A percentile compares a stretch with the other conserved stretches of the same genome.
Evolutionary conservation across 78 protist genomes (phyloP).

Genomic region (Dictyostelium purpureum): DNA sequence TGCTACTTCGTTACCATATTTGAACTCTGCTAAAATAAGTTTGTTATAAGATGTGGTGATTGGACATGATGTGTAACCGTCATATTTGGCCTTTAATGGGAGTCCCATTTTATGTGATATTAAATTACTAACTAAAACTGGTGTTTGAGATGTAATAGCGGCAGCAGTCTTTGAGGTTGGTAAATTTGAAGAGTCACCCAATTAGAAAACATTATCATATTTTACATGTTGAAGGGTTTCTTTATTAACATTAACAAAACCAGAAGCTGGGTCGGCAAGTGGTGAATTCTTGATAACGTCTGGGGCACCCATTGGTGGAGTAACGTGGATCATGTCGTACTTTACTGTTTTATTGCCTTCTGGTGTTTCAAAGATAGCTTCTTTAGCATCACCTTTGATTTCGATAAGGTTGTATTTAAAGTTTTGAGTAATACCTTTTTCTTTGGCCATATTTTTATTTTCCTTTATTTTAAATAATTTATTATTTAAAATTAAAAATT

Average conservation of each 20-base stretch:
- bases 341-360: constrained; percentile 16
- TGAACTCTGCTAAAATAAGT: constrained; percentile 77
- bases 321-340: constrained; percentile 81
- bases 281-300: constrained; percentile 17
- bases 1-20: constrained; percentile 26
- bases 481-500: too few relatives aligned
- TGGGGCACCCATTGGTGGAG: constrained; percentile 80
- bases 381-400: constrained; percentile 42
- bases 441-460: too few relatives aligned
- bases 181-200: constrained; percentile 79
- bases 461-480: too few relatives aligned
- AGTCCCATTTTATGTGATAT: constrained; percentile 20
- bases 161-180: constrained; percentile 86
- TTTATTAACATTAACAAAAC: constrained; percentile 81
- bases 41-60: constrained; percentile 32
- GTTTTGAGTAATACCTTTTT: constrained; percentile 5
- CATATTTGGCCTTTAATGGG: constrained; percentile 55
- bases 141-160: constrained; percentile 77
- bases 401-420: constrained; percentile 41
- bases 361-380: constrained; percentile 74
- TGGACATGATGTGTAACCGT: constrained; percentile 86
- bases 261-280: constrained; percentile 72
- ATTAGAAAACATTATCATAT: constrained; percentile 68
- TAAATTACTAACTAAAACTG: constrained; percentile 66
- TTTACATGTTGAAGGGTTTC: constrained; percentile 77